phyloP scores from a whole-genome alignment of 139 green algal species.

The Asterochloris sp. region DNA sequence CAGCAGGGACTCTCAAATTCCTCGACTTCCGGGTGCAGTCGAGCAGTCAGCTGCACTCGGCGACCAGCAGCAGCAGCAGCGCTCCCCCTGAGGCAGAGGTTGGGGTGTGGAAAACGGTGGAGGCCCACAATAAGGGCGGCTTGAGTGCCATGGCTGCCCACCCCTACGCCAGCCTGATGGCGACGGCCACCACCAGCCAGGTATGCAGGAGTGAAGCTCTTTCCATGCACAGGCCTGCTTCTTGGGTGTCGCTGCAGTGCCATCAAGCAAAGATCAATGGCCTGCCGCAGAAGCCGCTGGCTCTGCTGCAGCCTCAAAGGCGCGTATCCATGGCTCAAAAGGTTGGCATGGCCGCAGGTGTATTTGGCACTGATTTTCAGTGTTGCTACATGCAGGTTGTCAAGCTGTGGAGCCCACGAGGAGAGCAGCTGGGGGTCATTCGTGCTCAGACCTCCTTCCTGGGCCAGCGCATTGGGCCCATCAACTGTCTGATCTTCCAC shows the following conservation, averaged over 20 bases:
- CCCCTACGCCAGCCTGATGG: slow-evolving; percentile 73
- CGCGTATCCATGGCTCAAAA: no score
- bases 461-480: slow-evolving; percentile 58
- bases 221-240: no score
- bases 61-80: background rate
- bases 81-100: slow-evolving; percentile 7
- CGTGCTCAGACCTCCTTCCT: slow-evolving; percentile 54
- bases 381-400: slow-evolving; percentile 29
- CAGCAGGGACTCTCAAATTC: slow-evolving; percentile 67
- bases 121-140: slow-evolving; percentile 67
- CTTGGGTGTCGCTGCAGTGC: no score
- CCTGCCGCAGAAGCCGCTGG: no score
- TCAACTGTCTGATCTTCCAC: slow-evolving; percentile 82
- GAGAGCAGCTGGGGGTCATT: slow-evolving; percentile 67
- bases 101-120: slow-evolving; percentile 54
- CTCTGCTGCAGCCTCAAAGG: no score
- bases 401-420: slow-evolving; percentile 51
- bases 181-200: slow-evolving; percentile 62
- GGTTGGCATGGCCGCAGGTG: no score
- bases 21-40: slow-evolving; percentile 66
- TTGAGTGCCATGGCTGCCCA: slow-evolving; percentile 77
- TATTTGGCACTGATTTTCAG: no score
- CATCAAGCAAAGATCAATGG: no score
- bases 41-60: slow-evolving; percentile 5
- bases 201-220: slow-evolving; percentile 20